Evolutionary conservation across 106 monocot species (phyloP).

Genomic region (Apostasia shenzhenica): DNA sequence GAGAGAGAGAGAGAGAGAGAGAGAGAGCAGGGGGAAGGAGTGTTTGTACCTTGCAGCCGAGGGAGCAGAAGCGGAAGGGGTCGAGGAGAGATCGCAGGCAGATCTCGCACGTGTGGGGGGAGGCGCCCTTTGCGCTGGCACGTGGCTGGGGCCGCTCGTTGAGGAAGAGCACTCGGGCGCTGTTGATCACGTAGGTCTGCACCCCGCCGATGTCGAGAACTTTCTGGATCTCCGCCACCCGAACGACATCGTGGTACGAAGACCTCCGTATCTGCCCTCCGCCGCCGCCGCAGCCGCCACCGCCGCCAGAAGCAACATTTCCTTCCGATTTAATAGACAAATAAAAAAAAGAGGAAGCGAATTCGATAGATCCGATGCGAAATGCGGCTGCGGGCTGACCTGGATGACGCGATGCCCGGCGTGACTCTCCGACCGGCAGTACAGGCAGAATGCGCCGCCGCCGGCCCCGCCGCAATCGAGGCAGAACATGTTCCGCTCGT

Average conservation of each 20-base stretch:
- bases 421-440: constrained; percentile 50
- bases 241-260: constrained; percentile 85
- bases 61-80: constrained; percentile 72
- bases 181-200: constrained; percentile 97
- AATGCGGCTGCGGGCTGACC: constrained; percentile 17
- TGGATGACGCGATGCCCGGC: constrained; percentile 71
- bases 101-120: constrained; percentile 66
- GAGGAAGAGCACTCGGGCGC: constrained; percentile 75
- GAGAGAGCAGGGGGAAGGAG: not conserved
- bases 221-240: constrained; percentile 62
- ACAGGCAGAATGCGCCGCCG: constrained; percentile 49
- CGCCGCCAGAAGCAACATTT: constrained; percentile 6
- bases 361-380: not conserved
- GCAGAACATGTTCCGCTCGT: constrained; percentile 16
- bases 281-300: constrained; percentile 45
- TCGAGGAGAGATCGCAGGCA: constrained; percentile 71
- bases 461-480: constrained; percentile 5
- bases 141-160: constrained; percentile 86
- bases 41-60: constrained; percentile 53
- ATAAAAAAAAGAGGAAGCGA: constrained; percentile 9
- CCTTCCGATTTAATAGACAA: not conserved
- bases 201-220: constrained; percentile 60
- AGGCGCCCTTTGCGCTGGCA: constrained; percentile 15
- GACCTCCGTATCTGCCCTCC: constrained; percentile 79
- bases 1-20: not conserved